Conservation (phyloP, 1,284 basidiomycete species). For the Ceratobasidium sp. region DNA sequence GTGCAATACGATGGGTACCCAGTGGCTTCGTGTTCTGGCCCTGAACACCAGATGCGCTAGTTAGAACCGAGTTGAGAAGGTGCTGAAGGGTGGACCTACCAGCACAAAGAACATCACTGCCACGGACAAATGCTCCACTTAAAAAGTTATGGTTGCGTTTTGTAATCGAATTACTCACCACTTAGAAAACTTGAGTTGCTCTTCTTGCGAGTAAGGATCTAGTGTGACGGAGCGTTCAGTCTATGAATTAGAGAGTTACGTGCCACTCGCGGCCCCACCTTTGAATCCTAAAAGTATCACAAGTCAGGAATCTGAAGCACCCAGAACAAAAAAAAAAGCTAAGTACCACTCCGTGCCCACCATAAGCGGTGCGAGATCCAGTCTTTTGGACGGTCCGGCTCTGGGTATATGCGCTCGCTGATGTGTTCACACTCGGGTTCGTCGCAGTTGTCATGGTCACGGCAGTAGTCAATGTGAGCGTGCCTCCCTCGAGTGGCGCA, state of each 20-base stretch:
- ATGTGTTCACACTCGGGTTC: slow-evolving; percentile 64
- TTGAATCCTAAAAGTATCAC: slow-evolving; percentile 35
- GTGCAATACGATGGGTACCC: slow-evolving; percentile 64
- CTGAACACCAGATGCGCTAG: slow-evolving; percentile 51
- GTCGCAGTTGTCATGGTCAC: slow-evolving; percentile 55
- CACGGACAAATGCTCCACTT: neutral
- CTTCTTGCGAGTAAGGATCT: slow-evolving; percentile 70
- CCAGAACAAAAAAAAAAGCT: neutral
- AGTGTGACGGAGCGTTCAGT: neutral
- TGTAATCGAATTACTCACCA: slow-evolving; percentile 59
- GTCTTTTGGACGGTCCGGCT: slow-evolving; percentile 63
- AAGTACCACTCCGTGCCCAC: slow-evolving; percentile 60
- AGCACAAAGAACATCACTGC: slow-evolving; percentile 65
- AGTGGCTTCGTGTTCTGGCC: slow-evolving; percentile 61
- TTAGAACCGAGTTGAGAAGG: neutral
- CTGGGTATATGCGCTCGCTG: slow-evolving; percentile 58
- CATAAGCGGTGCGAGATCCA: slow-evolving; percentile 64
- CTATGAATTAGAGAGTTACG: neutral
- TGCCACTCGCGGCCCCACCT: neutral
- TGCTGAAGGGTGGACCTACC: slow-evolving; percentile 53
- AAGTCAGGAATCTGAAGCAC: neutral
- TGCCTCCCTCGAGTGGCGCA: slow-evolving; percentile 66
- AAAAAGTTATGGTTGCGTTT: too few species aligned
- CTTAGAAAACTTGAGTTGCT: slow-evolving; percentile 64
- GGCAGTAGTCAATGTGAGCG: slow-evolving; percentile 67